Conservation (phyloP, 2,329 filamentous ascomycete genomes). For the Aureobasidium sp. region DNA sequence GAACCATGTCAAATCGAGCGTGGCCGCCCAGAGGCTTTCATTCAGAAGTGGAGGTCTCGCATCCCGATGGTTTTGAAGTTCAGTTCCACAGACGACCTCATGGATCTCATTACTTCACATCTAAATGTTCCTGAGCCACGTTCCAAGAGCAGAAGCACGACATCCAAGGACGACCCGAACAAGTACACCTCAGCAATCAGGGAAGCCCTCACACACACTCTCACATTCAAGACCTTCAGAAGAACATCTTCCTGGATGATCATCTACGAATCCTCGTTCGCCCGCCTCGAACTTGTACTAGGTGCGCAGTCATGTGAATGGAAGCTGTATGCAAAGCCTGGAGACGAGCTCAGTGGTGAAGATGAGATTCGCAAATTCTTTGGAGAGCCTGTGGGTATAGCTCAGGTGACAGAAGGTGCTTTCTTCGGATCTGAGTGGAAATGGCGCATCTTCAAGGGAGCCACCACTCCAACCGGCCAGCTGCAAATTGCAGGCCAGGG, state of each 20-base stretch:
- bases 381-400: slow-evolving; percentile 20
- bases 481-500: slow-evolving; percentile 20
- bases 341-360: slow-evolving; percentile 13
- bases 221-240: slow-evolving; percentile 25
- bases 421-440: slow-evolving; percentile 29
- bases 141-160: background rate
- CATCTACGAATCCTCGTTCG: slow-evolving; percentile 29
- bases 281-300: slow-evolving; percentile 31
- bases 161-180: background rate
- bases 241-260: slow-evolving; percentile 32
- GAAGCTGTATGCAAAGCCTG: slow-evolving; percentile 22
- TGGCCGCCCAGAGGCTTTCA: slow-evolving; percentile 35
- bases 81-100: background rate
- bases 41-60: slow-evolving; percentile 31
- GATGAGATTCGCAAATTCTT: slow-evolving; percentile 17
- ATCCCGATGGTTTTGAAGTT: slow-evolving; percentile 30
- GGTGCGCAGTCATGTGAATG: slow-evolving; percentile 16
- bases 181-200: slow-evolving; percentile 25
- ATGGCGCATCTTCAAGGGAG: slow-evolving; percentile 35
- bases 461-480: background rate
- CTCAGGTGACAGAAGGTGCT: slow-evolving; percentile 7
- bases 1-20: slow-evolving; percentile 19
- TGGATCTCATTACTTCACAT: background rate
- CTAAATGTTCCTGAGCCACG: background rate
- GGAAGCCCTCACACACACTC: slow-evolving; percentile 27